phyloP scores from a whole-genome alignment of 805 yeast species.

The Blastobotrys robertii region DNA sequence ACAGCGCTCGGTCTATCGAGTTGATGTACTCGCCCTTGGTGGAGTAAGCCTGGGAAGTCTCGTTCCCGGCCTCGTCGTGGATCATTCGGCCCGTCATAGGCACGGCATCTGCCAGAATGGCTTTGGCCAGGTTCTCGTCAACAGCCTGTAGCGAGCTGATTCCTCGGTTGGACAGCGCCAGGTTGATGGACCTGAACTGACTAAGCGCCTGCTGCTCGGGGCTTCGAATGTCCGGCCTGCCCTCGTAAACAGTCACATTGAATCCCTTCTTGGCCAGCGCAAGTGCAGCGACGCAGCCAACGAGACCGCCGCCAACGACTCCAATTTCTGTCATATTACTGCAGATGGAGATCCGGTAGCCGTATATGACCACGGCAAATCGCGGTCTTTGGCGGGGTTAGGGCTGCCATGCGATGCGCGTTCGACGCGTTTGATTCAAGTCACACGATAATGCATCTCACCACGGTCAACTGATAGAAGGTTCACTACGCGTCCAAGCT shows the following conservation, averaged over 20 bases:
- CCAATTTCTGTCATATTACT: constrained; percentile 8
- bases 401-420: too few relatives aligned
- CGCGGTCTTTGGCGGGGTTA: too few relatives aligned
- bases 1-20: constrained; percentile 66
- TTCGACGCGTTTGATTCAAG: too few relatives aligned
- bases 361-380: too few relatives aligned
- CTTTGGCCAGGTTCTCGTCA: constrained; percentile 45
- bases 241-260: constrained; percentile 61
- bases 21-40: constrained; percentile 74
- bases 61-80: constrained; percentile 55
- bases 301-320: constrained; percentile 83
- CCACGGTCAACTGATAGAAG: too few relatives aligned
- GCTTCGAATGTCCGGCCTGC: constrained; percentile 57
- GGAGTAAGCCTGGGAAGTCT: constrained; percentile 67
- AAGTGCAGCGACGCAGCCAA: constrained; percentile 77
- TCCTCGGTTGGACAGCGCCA: constrained; percentile 84
- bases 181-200: constrained; percentile 52
- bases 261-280: constrained; percentile 67
- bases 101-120: constrained; percentile 50
- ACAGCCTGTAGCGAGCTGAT: constrained; percentile 57
- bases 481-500: too few relatives aligned
- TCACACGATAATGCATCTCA: too few relatives aligned
- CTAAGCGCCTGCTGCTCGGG: constrained; percentile 16
- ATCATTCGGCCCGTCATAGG: constrained; percentile 92
- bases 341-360: background rate